Evolutionary conservation across 805 yeast species (phyloP).

Genomic region (Cyberlindnera lachancei): DNA sequence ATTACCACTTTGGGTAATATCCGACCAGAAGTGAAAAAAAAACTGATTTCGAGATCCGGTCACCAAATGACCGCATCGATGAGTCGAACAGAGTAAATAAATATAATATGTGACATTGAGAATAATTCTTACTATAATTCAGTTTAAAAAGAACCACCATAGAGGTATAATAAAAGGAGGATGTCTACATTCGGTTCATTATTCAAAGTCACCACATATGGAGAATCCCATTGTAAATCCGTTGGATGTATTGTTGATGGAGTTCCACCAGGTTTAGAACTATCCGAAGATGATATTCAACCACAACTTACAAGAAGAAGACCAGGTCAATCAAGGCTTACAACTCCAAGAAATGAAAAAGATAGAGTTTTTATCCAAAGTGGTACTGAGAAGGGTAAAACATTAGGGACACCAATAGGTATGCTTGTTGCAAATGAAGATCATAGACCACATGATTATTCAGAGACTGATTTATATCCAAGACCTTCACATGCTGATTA

Average conservation of each 20-base stretch:
- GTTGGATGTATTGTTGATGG: slow-evolving; percentile 99
- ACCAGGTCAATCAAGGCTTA: slow-evolving; percentile 89
- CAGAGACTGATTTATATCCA: slow-evolving; percentile 91
- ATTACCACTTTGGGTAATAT: too few relatives aligned
- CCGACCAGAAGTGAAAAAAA: too few relatives aligned
- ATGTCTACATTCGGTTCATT: slow-evolving; percentile 72
- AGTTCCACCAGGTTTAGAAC: slow-evolving; percentile 88
- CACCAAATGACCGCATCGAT: too few relatives aligned
- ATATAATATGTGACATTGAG: too few relatives aligned
- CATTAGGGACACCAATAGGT: slow-evolving; percentile 93
- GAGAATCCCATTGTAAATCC: slow-evolving; percentile 95
- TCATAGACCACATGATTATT: slow-evolving; percentile 94
- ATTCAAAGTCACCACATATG: slow-evolving; percentile 83
- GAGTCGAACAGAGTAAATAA: too few relatives aligned
- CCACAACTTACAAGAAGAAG: slow-evolving; percentile 95
- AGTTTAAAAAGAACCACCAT: too few relatives aligned
- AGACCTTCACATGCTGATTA: slow-evolving; percentile 98
- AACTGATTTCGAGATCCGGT: too few relatives aligned
- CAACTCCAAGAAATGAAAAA: slow-evolving; percentile 95
- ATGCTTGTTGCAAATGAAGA: slow-evolving; percentile 92
- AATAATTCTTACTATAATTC: too few relatives aligned
- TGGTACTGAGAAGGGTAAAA: slow-evolving; percentile 85
- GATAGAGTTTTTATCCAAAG: slow-evolving; percentile 90
- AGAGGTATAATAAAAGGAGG: too few relatives aligned
- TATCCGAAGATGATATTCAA: slow-evolving; percentile 83